These are phyloP conservation scores for Asterionellopsis glacialis DNA, from an alignment of 108 stramenopile genomes.

Conservation along the genomic window DNA sequence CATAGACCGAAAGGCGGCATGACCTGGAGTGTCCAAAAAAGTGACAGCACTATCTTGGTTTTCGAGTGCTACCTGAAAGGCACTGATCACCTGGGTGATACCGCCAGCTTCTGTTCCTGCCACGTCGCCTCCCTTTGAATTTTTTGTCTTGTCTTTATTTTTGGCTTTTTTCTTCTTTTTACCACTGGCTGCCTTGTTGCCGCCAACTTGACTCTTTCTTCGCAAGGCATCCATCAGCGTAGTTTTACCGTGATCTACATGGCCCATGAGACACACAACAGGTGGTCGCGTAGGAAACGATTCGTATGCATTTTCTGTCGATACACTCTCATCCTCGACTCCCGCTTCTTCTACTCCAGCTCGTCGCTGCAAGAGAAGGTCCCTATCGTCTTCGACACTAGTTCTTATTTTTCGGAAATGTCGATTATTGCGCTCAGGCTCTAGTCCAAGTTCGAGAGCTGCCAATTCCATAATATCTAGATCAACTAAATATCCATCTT, in stretches of 20 bases:
- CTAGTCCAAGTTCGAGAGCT: conserved; percentile 39
- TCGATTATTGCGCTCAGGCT: conserved; percentile 19
- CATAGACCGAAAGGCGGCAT: conserved; percentile 94
- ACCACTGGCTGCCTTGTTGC: background rate
- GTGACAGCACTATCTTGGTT: conserved; percentile 57
- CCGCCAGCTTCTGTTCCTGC: conserved; percentile 93
- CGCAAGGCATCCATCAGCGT: conserved; percentile 94
- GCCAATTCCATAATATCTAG: conserved; percentile 38
- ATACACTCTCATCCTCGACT: conserved; percentile 2
- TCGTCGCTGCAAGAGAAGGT: conserved; percentile 28
- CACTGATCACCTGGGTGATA: conserved; percentile 95
- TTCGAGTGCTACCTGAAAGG: conserved; percentile 77
- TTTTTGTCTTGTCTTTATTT: conserved; percentile 3
- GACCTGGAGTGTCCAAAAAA: conserved; percentile 97
- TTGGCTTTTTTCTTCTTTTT: conserved; percentile 10
- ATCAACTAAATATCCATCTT: conserved; percentile 19
- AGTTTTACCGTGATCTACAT: conserved; percentile 98
- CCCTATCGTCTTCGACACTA: conserved; percentile 13
- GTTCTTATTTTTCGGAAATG: background rate
- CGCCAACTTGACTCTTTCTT: conserved; percentile 55
- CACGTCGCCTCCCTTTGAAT: background rate
- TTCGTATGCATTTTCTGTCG: background rate
- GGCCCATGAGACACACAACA: conserved; percentile 71
- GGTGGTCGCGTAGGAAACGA: conserved; percentile 43
- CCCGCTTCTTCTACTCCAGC: conserved; percentile 7